Conservation (phyloP, 2,329 filamentous ascomycete species). For the Aspergillus ochraceoroseus region DNA sequence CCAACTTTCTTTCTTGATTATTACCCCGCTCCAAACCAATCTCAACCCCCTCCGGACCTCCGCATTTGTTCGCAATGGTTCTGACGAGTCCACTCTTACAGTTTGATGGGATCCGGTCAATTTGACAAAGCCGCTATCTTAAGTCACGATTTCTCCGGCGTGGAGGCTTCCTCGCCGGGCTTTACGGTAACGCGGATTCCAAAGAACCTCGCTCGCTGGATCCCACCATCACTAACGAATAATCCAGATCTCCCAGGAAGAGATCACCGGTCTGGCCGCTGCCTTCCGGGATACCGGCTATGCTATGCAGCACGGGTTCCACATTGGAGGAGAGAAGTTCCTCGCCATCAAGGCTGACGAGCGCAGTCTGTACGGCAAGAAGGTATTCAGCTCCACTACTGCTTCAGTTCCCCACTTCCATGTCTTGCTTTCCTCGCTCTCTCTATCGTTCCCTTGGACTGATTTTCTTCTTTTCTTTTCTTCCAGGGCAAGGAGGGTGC, state of each 20-base stretch:
- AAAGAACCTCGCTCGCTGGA: constrained; percentile 6
- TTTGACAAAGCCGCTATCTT: constrained; percentile 82
- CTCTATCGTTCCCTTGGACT: too few species aligned
- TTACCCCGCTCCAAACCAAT: constrained; percentile 13
- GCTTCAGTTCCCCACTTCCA: not conserved
- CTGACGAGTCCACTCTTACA: constrained; percentile 38
- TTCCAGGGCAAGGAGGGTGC: constrained; percentile 71
- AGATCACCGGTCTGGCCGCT: constrained; percentile 53
- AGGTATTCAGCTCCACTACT: constrained; percentile 56
- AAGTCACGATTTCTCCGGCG: constrained; percentile 71
- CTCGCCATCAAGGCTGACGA: constrained; percentile 72
- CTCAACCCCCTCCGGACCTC: constrained; percentile 15
- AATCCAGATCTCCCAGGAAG: constrained; percentile 49
- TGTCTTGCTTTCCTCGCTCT: too few species aligned
- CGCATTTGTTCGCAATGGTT: constrained; percentile 1
- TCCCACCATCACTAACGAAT: constrained; percentile 9
- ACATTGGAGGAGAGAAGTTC: constrained; percentile 72
- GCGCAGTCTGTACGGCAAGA: constrained; percentile 76
- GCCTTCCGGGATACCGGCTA: constrained; percentile 50
- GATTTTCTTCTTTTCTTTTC: not conserved
- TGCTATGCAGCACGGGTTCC: constrained; percentile 58
- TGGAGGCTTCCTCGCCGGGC: constrained; percentile 65
- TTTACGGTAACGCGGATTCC: constrained; percentile 61
- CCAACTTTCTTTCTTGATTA: constrained; percentile 17
- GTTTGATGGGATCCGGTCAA: constrained; percentile 73